Conservation (phyloP, 1,284 basidiomycete genomes). For the Ceratobasidium sp. region DNA sequence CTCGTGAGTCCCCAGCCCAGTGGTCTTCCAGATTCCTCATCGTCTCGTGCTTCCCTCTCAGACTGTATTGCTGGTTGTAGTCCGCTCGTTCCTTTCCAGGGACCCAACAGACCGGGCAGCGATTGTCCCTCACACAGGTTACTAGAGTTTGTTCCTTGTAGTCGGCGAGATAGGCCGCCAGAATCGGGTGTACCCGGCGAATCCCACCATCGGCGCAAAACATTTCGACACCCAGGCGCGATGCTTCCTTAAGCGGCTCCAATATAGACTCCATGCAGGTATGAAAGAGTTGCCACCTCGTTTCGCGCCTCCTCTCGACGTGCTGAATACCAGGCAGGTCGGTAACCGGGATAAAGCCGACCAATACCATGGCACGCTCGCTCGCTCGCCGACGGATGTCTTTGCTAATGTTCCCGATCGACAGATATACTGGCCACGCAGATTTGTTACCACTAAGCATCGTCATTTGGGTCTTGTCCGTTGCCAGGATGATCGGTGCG, state of each 20-base stretch:
- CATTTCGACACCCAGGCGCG: slow-evolving; percentile 50
- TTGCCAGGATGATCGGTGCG: slow-evolving; percentile 43
- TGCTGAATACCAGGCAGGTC: not conserved
- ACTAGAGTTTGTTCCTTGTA: slow-evolving; percentile 54
- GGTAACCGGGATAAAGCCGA: slow-evolving; percentile 22
- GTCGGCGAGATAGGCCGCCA: slow-evolving; percentile 53
- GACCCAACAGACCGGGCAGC: slow-evolving; percentile 32
- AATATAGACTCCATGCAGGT: slow-evolving; percentile 50
- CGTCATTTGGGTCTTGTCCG: slow-evolving; percentile 46
- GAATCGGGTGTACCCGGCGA: slow-evolving; percentile 53
- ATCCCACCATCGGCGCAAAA: slow-evolving; percentile 52
- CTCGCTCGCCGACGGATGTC: slow-evolving; percentile 1
- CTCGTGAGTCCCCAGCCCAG: slow-evolving; percentile 5
- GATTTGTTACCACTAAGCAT: slow-evolving; percentile 40
- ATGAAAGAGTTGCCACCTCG: slow-evolving; percentile 51
- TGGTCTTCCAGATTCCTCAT: not conserved
- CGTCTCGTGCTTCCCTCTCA: not conserved
- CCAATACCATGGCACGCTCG: slow-evolving; percentile 28
- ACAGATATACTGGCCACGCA: slow-evolving; percentile 47
- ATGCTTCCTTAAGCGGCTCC: slow-evolving; percentile 48
- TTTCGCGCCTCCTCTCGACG: not conserved
- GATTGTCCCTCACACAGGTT: slow-evolving; percentile 45
- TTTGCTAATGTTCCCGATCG: slow-evolving; percentile 48
- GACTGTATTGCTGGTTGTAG: not conserved
- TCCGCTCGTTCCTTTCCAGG: not conserved